A percentile compares a stretch with the other conserved stretches of the same genome.
These are phyloP conservation scores for Thermochaetoides thermophila DNA, from an alignment of 495 filamentous ascomycete genomes.

Conservation along the genomic window DNA sequence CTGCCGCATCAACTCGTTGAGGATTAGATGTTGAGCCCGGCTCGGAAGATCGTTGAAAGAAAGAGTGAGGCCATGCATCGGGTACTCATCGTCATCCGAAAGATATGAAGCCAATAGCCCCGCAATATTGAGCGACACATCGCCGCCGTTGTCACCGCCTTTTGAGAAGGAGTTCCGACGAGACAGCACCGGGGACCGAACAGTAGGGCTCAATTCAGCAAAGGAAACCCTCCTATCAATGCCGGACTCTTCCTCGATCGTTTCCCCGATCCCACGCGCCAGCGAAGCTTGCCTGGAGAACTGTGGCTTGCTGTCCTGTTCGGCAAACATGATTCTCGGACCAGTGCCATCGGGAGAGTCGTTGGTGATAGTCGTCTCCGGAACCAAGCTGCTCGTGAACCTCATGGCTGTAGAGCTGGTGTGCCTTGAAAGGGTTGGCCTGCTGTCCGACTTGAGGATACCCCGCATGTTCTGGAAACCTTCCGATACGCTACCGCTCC, in stretches of 20 bases:
- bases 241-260: constrained; percentile 34
- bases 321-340: constrained; percentile 66
- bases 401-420: constrained; percentile 31
- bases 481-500: background rate
- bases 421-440: constrained; percentile 36
- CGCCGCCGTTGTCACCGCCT: constrained; percentile 7
- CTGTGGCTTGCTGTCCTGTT: constrained; percentile 28
- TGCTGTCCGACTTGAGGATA: constrained; percentile 17
- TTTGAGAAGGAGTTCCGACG: constrained; percentile 19
- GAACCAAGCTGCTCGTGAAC: constrained; percentile 63
- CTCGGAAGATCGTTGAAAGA: constrained; percentile 76
- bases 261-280: constrained; percentile 41
- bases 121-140: constrained; percentile 22
- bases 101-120: constrained; percentile 21
- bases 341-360: constrained; percentile 51
- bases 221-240: constrained; percentile 57
- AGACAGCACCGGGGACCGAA: constrained; percentile 12
- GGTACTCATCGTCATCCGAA: constrained; percentile 30
- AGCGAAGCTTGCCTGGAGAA: constrained; percentile 33
- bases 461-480: constrained; percentile 5
- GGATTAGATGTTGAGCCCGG: constrained; percentile 67
- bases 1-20: constrained; percentile 67
- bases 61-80: constrained; percentile 45
- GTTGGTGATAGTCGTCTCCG: constrained; percentile 49
- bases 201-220: constrained; percentile 19